These are phyloP conservation scores for Nigrospora osmanthi DNA, from an alignment of 2,329 filamentous ascomycete genomes.

Conservation along the genomic window DNA sequence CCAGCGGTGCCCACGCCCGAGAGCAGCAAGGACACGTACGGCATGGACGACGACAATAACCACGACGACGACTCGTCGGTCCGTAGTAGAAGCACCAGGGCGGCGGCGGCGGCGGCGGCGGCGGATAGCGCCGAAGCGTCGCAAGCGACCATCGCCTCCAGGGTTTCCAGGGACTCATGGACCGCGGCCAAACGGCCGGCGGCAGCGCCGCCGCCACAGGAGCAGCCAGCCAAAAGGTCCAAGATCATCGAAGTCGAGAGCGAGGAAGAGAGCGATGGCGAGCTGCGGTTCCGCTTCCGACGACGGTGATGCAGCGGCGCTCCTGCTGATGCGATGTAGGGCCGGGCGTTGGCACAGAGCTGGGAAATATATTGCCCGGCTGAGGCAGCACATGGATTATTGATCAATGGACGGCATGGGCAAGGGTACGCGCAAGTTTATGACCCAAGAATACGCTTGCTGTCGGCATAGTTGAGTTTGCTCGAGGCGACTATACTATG, in stretches of 20 bases:
- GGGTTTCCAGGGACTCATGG: conserved; percentile 1
- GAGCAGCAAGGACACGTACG: no score
- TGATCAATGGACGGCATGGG: no score
- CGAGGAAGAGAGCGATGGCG: conserved; percentile 43
- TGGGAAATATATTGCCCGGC: no score
- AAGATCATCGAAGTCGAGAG: conserved; percentile 16
- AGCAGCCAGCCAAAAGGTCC: conserved; percentile 27
- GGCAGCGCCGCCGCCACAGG: conserved; percentile 21
- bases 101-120: conserved; percentile 20
- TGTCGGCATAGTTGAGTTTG: no score
- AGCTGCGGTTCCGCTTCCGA: conserved; percentile 48
- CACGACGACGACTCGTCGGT: conserved; percentile 13
- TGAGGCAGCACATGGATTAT: no score
- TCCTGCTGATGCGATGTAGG: no score
- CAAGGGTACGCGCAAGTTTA: no score
- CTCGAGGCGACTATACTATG: no score
- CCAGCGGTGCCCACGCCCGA: no score
- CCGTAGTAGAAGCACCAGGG: conserved; percentile 22
- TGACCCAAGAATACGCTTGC: no score
- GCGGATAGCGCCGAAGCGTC: conserved; percentile 10
- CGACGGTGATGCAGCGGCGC: conserved; percentile 29
- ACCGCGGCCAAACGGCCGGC: conserved; percentile 22
- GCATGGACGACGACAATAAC: conserved; percentile 12
- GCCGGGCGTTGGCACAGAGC: no score
- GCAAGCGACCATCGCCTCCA: conserved; percentile 8